phyloP scores from a whole-genome alignment of 2,329 filamentous ascomycete genomes.

The Paecilomyces sp. region DNA sequence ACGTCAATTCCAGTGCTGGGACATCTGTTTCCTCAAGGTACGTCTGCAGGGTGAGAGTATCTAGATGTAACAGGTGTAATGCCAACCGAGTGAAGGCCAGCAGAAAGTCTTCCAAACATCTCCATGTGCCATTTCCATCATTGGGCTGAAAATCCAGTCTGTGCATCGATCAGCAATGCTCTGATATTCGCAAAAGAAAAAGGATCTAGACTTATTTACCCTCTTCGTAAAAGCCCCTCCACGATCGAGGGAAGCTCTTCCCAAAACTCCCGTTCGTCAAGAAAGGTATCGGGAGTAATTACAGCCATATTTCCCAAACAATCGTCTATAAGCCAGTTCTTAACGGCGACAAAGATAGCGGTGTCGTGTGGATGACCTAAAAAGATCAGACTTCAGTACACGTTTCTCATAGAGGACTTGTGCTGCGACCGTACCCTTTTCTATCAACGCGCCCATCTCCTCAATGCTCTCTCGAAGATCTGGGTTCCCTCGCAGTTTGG shows the following conservation, averaged over 20 bases:
- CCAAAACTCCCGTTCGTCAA: conserved; percentile 40
- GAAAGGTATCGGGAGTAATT: conserved; percentile 25
- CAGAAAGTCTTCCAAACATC: conserved; percentile 35
- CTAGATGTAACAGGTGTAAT: conserved; percentile 34
- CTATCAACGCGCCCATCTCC: conserved; percentile 23
- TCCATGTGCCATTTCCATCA: conserved; percentile 20
- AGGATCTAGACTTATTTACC: conserved; percentile 15
- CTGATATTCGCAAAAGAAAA: not conserved
- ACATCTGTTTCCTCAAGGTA: conserved; percentile 20
- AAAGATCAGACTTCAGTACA: conserved; percentile 2
- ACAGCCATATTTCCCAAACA: conserved; percentile 26
- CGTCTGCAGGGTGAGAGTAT: conserved; percentile 25
- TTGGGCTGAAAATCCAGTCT: conserved; percentile 26
- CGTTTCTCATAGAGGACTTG: not conserved
- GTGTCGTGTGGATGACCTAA: conserved; percentile 24
- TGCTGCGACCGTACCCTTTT: conserved; percentile 25
- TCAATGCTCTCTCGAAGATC: conserved; percentile 26
- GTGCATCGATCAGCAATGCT: conserved; percentile 6
- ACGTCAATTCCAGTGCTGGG: conserved; percentile 21
- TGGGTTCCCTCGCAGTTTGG: conserved; percentile 20
- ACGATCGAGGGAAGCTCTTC: conserved; percentile 33
- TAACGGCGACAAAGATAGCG: conserved; percentile 27
- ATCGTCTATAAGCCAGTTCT: conserved; percentile 33
- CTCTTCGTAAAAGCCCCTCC: conserved; percentile 33
- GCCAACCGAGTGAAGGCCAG: conserved; percentile 32